A percentile compares a stretch with the other conserved stretches of the same genome.
Evolutionary conservation across 2,329 filamentous ascomycete genomes (phyloP).

Genomic region (Cladophialophora carrionii): DNA sequence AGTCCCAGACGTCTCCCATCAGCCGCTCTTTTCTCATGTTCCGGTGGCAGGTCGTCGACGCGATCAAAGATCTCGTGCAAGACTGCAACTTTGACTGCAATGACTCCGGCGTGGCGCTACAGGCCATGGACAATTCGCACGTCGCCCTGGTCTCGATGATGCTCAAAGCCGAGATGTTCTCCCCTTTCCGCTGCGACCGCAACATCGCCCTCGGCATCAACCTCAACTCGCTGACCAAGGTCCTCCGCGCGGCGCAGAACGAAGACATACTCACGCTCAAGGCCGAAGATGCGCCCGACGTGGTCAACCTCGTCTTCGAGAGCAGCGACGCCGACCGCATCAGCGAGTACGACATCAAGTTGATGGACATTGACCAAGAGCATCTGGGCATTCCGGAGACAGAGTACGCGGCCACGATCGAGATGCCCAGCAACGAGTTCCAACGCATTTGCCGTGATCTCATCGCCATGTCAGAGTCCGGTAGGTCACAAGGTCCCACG

Average conservation of each 20-base stretch:
- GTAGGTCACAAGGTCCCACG: too few species aligned
- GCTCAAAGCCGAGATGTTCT: slow-evolving; percentile 93
- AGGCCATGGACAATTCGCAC: slow-evolving; percentile 99
- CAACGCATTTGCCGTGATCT: slow-evolving; percentile 93
- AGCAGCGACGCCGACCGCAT: slow-evolving; percentile 83
- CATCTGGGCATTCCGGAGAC: slow-evolving; percentile 98
- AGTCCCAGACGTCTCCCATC: neutral
- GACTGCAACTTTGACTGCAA: slow-evolving; percentile 99
- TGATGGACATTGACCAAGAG: slow-evolving; percentile 99
- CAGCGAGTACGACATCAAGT: slow-evolving; percentile 99
- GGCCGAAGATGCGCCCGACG: slow-evolving; percentile 94
- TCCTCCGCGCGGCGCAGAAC: slow-evolving; percentile 89
- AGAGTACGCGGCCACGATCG: slow-evolving; percentile 91
- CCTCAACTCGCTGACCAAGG: slow-evolving; percentile 93
- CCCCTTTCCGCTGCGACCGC: slow-evolving; percentile 95
- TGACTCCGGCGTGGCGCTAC: slow-evolving; percentile 95
- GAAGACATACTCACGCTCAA: slow-evolving; percentile 96
- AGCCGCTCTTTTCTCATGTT: slow-evolving; percentile 9
- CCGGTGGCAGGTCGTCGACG: slow-evolving; percentile 78
- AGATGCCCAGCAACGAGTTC: slow-evolving; percentile 88
- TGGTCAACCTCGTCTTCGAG: slow-evolving; percentile 95
- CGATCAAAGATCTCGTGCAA: slow-evolving; percentile 98
- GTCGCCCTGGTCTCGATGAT: slow-evolving; percentile 99
- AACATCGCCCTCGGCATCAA: slow-evolving; percentile 99
- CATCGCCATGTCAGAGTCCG: slow-evolving; percentile 89